phyloP scores from a whole-genome alignment of 2,329 filamentous ascomycete genomes.

The Trichophaea hybrida region DNA sequence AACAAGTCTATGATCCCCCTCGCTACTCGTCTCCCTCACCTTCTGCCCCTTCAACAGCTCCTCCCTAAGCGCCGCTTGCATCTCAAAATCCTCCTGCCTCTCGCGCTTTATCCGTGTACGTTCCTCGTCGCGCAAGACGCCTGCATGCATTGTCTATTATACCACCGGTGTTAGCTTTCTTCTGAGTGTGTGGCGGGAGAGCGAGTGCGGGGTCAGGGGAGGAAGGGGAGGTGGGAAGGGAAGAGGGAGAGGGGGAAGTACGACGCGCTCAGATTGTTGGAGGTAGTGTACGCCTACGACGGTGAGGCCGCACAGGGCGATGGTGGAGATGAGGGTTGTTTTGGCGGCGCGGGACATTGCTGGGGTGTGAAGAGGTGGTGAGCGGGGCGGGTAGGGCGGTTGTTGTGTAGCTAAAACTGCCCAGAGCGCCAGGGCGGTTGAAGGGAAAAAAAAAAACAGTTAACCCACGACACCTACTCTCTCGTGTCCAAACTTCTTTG shows the following conservation, averaged over 20 bases:
- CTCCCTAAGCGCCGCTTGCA: slow-evolving; percentile 70
- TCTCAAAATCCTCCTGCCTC: slow-evolving; percentile 83
- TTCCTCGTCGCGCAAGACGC: slow-evolving; percentile 87
- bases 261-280: slow-evolving; percentile 69
- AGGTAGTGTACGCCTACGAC: slow-evolving; percentile 79
- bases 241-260: slow-evolving; percentile 35
- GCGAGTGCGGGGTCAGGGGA: too few species aligned
- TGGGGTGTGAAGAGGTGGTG: too few species aligned
- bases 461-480: too few species aligned
- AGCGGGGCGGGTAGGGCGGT: too few species aligned
- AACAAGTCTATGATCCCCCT: neutral
- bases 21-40: slow-evolving; percentile 35
- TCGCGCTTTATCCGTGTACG: slow-evolving; percentile 82
- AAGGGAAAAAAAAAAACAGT: too few species aligned
- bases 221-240: neutral
- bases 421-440: too few species aligned
- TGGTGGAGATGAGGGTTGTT: slow-evolving; percentile 64
- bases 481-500: too few species aligned
- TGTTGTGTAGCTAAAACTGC: too few species aligned
- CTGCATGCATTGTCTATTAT: slow-evolving; percentile 81
- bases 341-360: slow-evolving; percentile 87
- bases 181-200: slow-evolving; percentile 7
- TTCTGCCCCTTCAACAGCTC: slow-evolving; percentile 83
- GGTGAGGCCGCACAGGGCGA: slow-evolving; percentile 59
- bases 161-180: slow-evolving; percentile 22